Base-by-base conservation (phyloP, 257 asterid genomes). In the Solanum chmielewskii region DNA sequence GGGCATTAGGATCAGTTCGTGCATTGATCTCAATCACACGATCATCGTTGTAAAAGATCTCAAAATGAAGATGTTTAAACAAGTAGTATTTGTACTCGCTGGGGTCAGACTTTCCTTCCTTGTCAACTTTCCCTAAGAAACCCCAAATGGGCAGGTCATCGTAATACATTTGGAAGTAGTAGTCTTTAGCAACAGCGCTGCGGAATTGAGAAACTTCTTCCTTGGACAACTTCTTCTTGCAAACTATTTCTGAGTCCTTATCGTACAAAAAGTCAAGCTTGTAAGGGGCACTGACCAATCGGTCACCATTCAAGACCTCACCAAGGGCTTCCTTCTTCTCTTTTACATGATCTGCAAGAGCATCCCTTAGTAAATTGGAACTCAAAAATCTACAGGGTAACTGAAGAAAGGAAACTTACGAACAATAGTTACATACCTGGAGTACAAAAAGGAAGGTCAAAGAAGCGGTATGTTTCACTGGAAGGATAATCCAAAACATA, bases 381-480 rank as follows among this genome's bases (percentile, higher is more conserved):
- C 84, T 62, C n/a, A 7, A 52, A 52, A 45, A 27, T 85, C 76
- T 31, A 13, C 39, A 37, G 66, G 69, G 60, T 45, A 41, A 21
- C 33, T 75, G 27, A 47, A 56, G 80, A 49, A 85, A 4, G 31
- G 68, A 29, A 44, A 85, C 87, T 45, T 52, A 25, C 18, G 37
- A 83, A 33, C 39, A 86, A 84, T 64, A 83, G 75, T 82, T 31
- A 21, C 77, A 49, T 85, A 94, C 97, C 97, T 92, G 95, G 93
- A 25, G 90, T 64, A 90, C 97, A 94, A 89, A 94, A 94, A 18
- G 95, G 97, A 85, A 94, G 97, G 89, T 94, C 97, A 70, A 94
- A 94, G 90, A 88, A 94, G 35, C 97, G 92, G 89, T 94, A 93
- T 15, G 97, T 94, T 87, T 94, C 97, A 62, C 97, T 94, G 92